Evolutionary conservation across 2,329 filamentous ascomycete genomes (phyloP).

Genomic region (Claviceps sp.): DNA sequence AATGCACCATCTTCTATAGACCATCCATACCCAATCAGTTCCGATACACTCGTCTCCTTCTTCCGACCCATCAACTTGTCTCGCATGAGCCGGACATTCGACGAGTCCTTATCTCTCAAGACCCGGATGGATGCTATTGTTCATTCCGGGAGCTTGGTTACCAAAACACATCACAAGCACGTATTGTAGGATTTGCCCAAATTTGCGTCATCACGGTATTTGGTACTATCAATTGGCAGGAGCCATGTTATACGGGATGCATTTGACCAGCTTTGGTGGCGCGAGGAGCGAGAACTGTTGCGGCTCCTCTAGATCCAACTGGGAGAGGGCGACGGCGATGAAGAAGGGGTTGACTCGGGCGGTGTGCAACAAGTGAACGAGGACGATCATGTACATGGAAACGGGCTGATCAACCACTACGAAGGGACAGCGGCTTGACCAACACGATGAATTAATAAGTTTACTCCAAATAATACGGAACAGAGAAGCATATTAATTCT

Average conservation of each 20-base stretch:
- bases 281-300: constrained; percentile 68
- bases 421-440: not conserved
- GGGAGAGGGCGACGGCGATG: constrained; percentile 67
- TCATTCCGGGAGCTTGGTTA: constrained; percentile 39
- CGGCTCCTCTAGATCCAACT: constrained; percentile 81
- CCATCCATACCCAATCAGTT: constrained; percentile 66
- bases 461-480: not conserved
- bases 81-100: constrained; percentile 68
- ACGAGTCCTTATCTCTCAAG: constrained; percentile 49
- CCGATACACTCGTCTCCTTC: constrained; percentile 60
- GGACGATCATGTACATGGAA: not conserved
- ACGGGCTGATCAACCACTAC: not conserved
- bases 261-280: constrained; percentile 80
- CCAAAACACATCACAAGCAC: constrained; percentile 43
- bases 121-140: constrained; percentile 43
- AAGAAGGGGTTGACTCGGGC: constrained; percentile 84
- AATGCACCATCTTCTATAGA: constrained; percentile 61
- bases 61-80: constrained; percentile 84
- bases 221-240: constrained; percentile 57
- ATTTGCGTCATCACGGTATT: constrained; percentile 54
- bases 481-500: not conserved
- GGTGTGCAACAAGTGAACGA: constrained; percentile 68
- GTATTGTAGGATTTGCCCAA: constrained; percentile 50
- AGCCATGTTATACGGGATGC: constrained; percentile 57
- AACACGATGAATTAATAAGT: not conserved